Base-by-base conservation (phyloP, 129 eudicot species). In the Silybum marianum region DNA sequence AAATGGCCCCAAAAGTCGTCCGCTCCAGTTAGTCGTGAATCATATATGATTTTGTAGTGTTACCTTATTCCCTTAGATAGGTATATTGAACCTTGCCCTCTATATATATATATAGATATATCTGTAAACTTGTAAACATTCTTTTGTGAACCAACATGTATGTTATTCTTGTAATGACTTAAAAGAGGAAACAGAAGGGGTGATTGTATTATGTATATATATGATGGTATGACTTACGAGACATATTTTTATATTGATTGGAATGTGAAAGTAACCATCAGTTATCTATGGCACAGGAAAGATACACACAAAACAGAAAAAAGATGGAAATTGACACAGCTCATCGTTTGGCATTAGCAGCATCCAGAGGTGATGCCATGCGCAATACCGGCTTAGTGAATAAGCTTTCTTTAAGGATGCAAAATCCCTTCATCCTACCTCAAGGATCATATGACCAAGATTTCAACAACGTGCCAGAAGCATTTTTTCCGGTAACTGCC, bases 211-310 rank as follows among this genome's bases (percentile, higher is more conserved):
- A n/a, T n/a, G n/a, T 18, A 32, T 32, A 32, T 32, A 51, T 46
- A 51, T 73, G 28, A 72, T 72, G 12, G 70, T 25, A 28, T 26
- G 36, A 32, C 36, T 32, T 32, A 4, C 3, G 68, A 16, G 54
- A 32, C 22, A 11, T 81, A 34, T 60, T 6, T 54, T 65, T 28
- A 44, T 84, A 81, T 36, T 80, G 81, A 73, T 21, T 21, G 39
- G 62, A 26, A 68, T 44, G 81, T 73, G 84, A 71, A 65, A 81
- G 26, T 69, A 60, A 54, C 48, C 63, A 73, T 24, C 34, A 8
- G 24, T 40, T 72, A 76, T 66, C 28, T 82, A n/a, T 72, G 81
- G 42, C 44, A 60, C 80, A 93, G 97, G 90, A 91, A 85, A 88
- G 82, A 63, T 8, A 83, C 68, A 86, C 75, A 67, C 69, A 79